Conservation (phyloP, 176 grass and related monocot species). For the Oryza meridionalis region DNA sequence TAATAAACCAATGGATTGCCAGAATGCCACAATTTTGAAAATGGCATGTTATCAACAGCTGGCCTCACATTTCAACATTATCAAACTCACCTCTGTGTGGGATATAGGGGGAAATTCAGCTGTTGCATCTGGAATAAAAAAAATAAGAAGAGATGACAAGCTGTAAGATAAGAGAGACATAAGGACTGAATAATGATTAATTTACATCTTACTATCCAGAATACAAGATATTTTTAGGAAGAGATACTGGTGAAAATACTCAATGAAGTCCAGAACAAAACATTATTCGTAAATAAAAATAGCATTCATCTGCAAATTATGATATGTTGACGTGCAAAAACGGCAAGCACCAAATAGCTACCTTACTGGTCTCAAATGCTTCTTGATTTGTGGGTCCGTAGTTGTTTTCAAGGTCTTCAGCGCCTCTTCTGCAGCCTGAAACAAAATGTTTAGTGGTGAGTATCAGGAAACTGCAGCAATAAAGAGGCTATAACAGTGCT, state of each 20-base stretch:
- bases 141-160: conserved; percentile 6
- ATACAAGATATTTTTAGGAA: neutral
- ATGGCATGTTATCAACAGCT: neutral
- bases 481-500: neutral
- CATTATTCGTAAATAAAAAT: neutral
- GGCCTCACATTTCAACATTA: conserved; percentile 20
- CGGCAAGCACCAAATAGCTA: conserved; percentile 29
- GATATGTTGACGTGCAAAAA: neutral
- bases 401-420: conserved; percentile 57
- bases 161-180: neutral
- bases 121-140: conserved; percentile 45
- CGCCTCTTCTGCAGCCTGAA: conserved; percentile 67
- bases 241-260: neutral
- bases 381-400: conserved; percentile 56
- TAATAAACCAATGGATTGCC: conserved; percentile 5
- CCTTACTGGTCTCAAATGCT: conserved; percentile 56
- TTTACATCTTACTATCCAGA: neutral
- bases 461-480: neutral
- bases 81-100: conserved; percentile 33
- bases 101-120: conserved; percentile 25
- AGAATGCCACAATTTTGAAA: conserved; percentile 22
- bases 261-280: neutral
- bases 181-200: conserved; percentile 3
- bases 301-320: neutral
- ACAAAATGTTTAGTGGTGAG: conserved; percentile 13